phyloP scores from a whole-genome alignment of 768 basidiomycete genomes.

The Trametes maxima region DNA sequence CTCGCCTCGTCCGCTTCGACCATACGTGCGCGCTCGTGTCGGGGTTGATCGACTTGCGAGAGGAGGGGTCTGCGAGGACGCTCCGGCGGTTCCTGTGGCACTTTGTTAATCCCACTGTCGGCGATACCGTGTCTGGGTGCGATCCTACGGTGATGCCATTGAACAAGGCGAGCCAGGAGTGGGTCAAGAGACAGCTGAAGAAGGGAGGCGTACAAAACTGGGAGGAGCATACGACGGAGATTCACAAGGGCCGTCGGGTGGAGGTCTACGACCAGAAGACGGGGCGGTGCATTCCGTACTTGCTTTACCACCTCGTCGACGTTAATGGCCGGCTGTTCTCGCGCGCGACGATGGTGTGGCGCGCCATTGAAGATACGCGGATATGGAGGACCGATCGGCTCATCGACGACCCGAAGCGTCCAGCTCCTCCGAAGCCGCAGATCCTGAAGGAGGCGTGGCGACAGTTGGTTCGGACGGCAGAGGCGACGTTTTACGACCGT shows the following conservation, averaged over 20 bases:
- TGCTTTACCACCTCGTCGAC: constrained; percentile 7
- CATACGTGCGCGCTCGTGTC: constrained; percentile 3
- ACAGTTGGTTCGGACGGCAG: constrained; percentile 3
- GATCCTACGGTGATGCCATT: constrained; percentile 3
- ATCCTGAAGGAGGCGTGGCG: constrained; percentile 24
- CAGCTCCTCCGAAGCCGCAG: neutral
- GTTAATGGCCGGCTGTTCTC: neutral
- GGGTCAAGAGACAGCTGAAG: neutral
- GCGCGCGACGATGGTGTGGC: neutral
- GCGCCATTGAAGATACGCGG: neutral
- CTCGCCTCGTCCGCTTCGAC: constrained; percentile 20
- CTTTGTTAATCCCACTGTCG: constrained; percentile 8
- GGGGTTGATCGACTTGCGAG: too few species aligned
- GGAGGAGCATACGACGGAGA: neutral
- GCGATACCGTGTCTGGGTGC: constrained; percentile 5
- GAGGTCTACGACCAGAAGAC: constrained; percentile 6
- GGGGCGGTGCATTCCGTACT: constrained; percentile 13
- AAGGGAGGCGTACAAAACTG: neutral
- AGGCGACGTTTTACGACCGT: constrained; percentile 6
- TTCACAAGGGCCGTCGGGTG: neutral
- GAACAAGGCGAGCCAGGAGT: neutral
- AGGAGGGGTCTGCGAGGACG: neutral
- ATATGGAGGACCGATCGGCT: constrained; percentile 4
- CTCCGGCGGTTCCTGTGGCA: constrained; percentile 18
- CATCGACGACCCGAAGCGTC: constrained; percentile 2